Conservation (phyloP, 2,329 filamentous ascomycete genomes). For the Aureobasidium lini region DNA sequence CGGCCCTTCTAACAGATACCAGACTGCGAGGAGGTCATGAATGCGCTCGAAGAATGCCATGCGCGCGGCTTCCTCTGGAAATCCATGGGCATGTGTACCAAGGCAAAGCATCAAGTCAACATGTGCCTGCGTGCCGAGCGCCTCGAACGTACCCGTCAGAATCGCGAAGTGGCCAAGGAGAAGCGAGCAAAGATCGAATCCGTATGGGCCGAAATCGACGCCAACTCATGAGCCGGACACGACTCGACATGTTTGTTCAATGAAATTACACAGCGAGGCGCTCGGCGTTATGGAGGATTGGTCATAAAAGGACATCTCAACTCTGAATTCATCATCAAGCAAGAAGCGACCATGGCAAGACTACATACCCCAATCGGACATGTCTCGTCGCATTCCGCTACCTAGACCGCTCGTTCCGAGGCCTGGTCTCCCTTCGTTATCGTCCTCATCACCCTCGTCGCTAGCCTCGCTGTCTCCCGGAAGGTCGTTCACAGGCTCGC, state of each 20-base stretch:
- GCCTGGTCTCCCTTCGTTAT: neutral
- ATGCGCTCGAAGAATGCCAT: slow-evolving; percentile 90
- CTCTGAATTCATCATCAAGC: neutral
- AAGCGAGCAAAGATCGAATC: slow-evolving; percentile 68
- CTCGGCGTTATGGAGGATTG: neutral
- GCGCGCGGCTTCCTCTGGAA: slow-evolving; percentile 88
- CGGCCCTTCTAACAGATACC: slow-evolving; percentile 15
- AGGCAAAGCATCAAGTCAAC: slow-evolving; percentile 75
- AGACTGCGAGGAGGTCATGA: slow-evolving; percentile 96
- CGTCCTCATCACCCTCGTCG: neutral
- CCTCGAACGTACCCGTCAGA: slow-evolving; percentile 66
- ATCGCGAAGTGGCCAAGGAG: slow-evolving; percentile 62
- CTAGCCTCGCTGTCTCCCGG: neutral
- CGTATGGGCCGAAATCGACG: slow-evolving; percentile 72
- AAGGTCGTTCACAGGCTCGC: neutral
- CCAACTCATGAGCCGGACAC: slow-evolving; percentile 49
- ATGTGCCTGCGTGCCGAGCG: slow-evolving; percentile 76
- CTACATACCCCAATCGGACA: slow-evolving; percentile 8
- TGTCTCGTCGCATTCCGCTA: slow-evolving; percentile 10
- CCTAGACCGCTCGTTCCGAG: slow-evolving; percentile 7
- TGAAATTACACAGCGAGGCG: slow-evolving; percentile 7
- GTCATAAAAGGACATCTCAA: neutral
- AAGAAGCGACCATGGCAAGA: neutral
- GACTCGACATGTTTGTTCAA: neutral
- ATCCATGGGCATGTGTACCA: slow-evolving; percentile 81